Evolutionary conservation across 2,329 filamentous ascomycete genomes (phyloP).

Genomic region (Cryphonectria japonica): DNA sequence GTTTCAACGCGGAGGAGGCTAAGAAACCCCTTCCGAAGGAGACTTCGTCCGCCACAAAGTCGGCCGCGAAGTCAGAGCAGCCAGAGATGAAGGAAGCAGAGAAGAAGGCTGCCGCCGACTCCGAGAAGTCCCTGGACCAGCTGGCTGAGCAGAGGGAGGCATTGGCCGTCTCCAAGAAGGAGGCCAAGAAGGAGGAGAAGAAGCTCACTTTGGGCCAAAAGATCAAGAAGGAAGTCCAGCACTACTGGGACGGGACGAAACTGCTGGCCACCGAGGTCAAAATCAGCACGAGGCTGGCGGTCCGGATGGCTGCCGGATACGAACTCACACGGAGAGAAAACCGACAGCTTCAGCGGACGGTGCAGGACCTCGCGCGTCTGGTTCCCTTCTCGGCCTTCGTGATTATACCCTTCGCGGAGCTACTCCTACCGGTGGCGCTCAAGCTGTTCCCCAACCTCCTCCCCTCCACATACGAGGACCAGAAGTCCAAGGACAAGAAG

Average conservation of each 20-base stretch:
- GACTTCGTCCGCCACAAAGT: conserved; percentile 39
- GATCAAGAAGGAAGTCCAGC: conserved; percentile 89
- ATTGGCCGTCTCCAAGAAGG: conserved; percentile 62
- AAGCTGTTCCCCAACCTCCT: conserved; percentile 97
- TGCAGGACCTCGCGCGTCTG: conserved; percentile 88
- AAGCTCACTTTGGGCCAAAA: conserved; percentile 90
- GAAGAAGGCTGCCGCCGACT: conserved; percentile 38
- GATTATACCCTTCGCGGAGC: conserved; percentile 93
- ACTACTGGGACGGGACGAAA: conserved; percentile 99
- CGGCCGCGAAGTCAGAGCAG: conserved; percentile 41
- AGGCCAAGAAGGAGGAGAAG: conserved; percentile 70
- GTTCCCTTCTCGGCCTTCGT: conserved; percentile 97
- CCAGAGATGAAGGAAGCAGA: conserved; percentile 35
- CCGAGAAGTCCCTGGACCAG: conserved; percentile 58
- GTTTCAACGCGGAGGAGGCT: conserved; percentile 87
- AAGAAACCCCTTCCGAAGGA: conserved; percentile 79
- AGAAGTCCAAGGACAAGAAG: conserved; percentile 89
- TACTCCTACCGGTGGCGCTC: conserved; percentile 87
- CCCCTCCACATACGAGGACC: conserved; percentile 93
- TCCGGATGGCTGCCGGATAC: conserved; percentile 98
- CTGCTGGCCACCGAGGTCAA: conserved; percentile 87
- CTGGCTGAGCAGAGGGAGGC: conserved; percentile 68
- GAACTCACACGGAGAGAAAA: conserved; percentile 93
- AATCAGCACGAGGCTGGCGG: conserved; percentile 86
- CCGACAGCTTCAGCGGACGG: conserved; percentile 88